Base-by-base conservation (phyloP, 2,329 filamentous ascomycete genomes). In the Sporothrix globosa region DNA sequence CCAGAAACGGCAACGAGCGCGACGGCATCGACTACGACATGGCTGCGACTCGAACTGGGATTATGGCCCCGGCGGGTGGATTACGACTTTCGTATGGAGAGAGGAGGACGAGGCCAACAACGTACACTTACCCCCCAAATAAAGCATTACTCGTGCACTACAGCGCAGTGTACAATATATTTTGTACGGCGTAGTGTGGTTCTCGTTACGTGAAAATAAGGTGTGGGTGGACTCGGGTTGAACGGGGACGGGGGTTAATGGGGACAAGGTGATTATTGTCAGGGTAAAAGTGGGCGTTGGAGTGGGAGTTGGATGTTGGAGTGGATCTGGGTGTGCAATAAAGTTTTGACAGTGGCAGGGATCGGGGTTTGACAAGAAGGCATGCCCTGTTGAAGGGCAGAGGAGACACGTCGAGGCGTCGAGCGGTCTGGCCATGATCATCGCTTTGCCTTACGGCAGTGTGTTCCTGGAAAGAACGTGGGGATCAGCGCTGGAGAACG, bases 371-470 rank as follows among this genome's bases (percentile, higher is more conserved):
- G n/a, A 30, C 19, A 11, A 34, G 30, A n/a, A 11, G 53, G 9
- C 13, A 19, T 60, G 34, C 56, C 34, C 30, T 60, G 41, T 1
- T 17, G 14, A n/a, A 6, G 56, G 56, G 56, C 56, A 44, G 34
- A 34, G 34, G 3, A 34, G 34, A n/a, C 56, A 61, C 56, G 41
- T 60, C 27, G 27, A 30, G 27, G 27, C 27, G 56, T 61, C 19
- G 11, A n/a, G 56, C n/a, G 56, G 34, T 61, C 56, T 61, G n/a
- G 56, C 56, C 56, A 61, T 24, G 56, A 61, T 44, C 11, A 44
- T 61, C 56, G 44, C 34, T 44, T 48, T 44, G 30, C 56, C 56
- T n/a, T 14, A 21, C 4, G 10, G 14, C 44, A 48, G 1, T 19
- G 14, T 1, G 14, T 48, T 19, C 14, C 14, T 19, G 13, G 14